phyloP scores from a whole-genome alignment of 208 protist species.

The Wallacemonas sp. region DNA sequence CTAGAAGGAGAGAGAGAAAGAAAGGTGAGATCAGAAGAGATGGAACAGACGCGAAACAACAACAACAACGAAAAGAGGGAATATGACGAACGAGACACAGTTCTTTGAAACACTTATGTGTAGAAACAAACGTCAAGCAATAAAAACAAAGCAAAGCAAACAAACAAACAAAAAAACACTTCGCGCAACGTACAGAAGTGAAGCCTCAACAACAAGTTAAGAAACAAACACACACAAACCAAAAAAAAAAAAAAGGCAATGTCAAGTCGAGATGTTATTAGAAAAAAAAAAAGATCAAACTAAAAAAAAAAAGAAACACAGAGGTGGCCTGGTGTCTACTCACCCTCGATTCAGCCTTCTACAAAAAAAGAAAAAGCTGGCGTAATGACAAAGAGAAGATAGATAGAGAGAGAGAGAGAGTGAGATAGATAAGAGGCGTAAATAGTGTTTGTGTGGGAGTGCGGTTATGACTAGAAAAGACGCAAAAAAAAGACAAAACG shows the following conservation, averaged over 20 bases:
- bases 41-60: too few species aligned
- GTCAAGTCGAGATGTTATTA: too few species aligned
- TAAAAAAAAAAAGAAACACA: conserved; percentile 1
- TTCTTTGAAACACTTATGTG: too few species aligned
- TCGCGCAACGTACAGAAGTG: background rate
- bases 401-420: conserved; percentile 5
- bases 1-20: too few species aligned
- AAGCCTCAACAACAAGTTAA: background rate
- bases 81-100: too few species aligned
- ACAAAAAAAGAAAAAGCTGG: background rate
- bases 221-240: background rate
- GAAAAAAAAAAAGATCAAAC: conserved; percentile 7
- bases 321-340: background rate
- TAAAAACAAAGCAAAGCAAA: conserved; percentile 2
- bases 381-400: conserved; percentile 11
- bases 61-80: too few species aligned
- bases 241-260: conserved; percentile 17
- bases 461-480: too few species aligned
- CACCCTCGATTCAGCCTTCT: background rate
- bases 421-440: too few species aligned
- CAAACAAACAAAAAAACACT: background rate
- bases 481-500: conserved; percentile 4
- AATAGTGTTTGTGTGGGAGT: too few species aligned
- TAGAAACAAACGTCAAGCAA: too few species aligned
- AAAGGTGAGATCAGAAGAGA: too few species aligned